phyloP scores from a whole-genome alignment of 2,329 filamentous ascomycete genomes.

The Trichoderma aggressivum region DNA sequence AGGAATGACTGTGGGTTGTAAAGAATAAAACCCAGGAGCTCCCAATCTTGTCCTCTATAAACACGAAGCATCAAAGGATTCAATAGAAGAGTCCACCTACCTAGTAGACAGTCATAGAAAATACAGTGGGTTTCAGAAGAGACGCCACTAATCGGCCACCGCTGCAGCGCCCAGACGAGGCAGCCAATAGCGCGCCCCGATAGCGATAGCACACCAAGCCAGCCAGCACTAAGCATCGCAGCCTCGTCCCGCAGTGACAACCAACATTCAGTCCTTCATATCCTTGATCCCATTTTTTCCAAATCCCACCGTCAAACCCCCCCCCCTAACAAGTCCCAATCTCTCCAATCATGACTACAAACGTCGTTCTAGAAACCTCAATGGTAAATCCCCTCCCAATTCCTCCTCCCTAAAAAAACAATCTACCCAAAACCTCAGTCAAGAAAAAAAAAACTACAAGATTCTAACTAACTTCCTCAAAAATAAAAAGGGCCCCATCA shows the following conservation, averaged over 20 bases:
- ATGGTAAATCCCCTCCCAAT: conserved; percentile 56
- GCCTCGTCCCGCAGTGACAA: conserved; percentile 19
- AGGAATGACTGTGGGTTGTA: neutral
- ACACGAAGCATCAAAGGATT: neutral
- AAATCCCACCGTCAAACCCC: neutral
- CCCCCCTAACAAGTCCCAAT: neutral
- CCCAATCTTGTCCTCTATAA: neutral
- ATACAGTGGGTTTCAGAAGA: neutral
- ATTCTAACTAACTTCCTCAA: neutral
- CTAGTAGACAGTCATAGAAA: neutral
- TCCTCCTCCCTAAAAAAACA: neutral
- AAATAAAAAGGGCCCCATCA: conserved; percentile 66
- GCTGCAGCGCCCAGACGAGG: conserved; percentile 3
- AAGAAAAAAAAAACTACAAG: neutral
- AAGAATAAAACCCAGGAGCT: neutral
- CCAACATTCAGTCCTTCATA: neutral
- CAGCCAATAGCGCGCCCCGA: conserved; percentile 13
- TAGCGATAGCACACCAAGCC: neutral
- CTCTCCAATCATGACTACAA: conserved; percentile 61
- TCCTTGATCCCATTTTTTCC: neutral
- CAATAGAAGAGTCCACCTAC: too few species aligned
- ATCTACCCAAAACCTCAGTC: neutral
- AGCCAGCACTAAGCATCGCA: neutral
- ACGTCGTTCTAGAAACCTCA: conserved; percentile 77
- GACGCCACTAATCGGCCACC: neutral